phyloP scores from a whole-genome alignment of 2,329 filamentous ascomycete genomes.

The Colletotrichum cordylinicola region DNA sequence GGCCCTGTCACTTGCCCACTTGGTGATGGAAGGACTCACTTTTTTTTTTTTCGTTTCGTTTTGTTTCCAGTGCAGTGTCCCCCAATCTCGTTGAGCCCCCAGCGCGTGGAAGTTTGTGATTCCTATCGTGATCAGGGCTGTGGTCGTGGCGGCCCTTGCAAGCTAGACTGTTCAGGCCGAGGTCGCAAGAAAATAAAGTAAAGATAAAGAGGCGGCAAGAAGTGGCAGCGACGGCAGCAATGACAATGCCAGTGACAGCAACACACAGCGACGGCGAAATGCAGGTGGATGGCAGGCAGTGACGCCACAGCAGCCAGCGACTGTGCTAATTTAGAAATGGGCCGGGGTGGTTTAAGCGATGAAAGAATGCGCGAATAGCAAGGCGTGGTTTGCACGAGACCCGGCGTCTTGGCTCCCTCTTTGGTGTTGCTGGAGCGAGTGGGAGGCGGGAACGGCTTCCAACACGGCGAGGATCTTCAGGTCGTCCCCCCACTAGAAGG shows the following conservation, averaged over 20 bases:
- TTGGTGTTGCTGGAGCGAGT: background rate
- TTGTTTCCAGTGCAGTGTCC: background rate
- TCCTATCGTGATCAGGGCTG: background rate
- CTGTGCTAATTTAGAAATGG: background rate
- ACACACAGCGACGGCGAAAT: background rate
- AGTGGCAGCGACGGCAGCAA: background rate
- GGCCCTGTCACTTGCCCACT: constrained; percentile 5
- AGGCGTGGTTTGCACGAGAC: background rate
- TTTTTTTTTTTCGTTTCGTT: background rate
- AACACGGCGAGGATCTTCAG: constrained; percentile 10
- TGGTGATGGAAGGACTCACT: background rate
- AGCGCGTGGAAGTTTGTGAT: background rate
- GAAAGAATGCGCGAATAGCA: constrained; percentile 2
- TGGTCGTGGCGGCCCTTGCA: background rate
- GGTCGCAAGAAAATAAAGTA: background rate
- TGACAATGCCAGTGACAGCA: background rate
- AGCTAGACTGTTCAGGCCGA: background rate
- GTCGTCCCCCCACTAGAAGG: background rate
- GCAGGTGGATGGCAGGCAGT: background rate
- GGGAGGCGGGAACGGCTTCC: background rate
- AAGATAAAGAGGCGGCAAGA: background rate
- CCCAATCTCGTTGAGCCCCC: background rate
- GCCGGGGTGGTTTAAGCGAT: constrained; percentile 1
- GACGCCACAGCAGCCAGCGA: constrained; percentile 15
- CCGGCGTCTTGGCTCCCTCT: constrained; percentile 16